Percentiles rank a stretch among this genome's conserved stretches.
Evolutionary conservation across 176 grass and related monocot genomes (phyloP).

Genomic region (Phoenix roebelenii): DNA sequence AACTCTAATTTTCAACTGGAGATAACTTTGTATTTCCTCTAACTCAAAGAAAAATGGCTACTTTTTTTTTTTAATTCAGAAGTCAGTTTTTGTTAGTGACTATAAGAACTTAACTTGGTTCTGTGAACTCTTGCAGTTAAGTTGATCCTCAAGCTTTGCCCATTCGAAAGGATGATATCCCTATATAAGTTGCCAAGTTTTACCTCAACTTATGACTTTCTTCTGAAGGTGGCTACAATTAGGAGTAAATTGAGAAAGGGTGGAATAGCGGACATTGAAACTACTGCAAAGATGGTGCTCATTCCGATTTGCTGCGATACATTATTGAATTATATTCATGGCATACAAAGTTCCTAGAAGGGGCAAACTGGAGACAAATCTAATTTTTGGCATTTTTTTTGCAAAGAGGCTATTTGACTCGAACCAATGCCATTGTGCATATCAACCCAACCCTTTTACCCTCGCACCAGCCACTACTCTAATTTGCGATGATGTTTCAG

Average conservation of each 20-base stretch:
- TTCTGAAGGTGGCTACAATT: slow-evolving; percentile 71
- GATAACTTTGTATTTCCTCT: too few species aligned
- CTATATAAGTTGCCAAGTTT: slow-evolving; percentile 75
- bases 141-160: slow-evolving; percentile 69
- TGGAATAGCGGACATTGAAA: slow-evolving; percentile 78
- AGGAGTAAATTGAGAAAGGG: slow-evolving; percentile 82
- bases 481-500: slow-evolving; percentile 25
- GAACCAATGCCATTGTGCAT: too few species aligned
- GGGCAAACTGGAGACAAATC: not conserved
- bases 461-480: not conserved
- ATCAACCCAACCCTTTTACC: too few species aligned
- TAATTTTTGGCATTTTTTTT: not conserved
- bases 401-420: too few species aligned
- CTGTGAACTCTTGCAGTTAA: slow-evolving; percentile 46
- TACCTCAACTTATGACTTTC: slow-evolving; percentile 79
- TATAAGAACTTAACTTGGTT: not conserved
- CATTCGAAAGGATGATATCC: slow-evolving; percentile 61
- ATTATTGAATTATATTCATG: slow-evolving; percentile 53
- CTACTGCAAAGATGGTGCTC: slow-evolving; percentile 74
- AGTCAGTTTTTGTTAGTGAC: too few species aligned
- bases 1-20: too few species aligned
- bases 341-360: slow-evolving; percentile 18
- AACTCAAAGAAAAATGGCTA: too few species aligned
- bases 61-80: too few species aligned
- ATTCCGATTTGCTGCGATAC: slow-evolving; percentile 6